Base-by-base conservation (phyloP, 305 asterid species). In the Solanum hybrid region DNA sequence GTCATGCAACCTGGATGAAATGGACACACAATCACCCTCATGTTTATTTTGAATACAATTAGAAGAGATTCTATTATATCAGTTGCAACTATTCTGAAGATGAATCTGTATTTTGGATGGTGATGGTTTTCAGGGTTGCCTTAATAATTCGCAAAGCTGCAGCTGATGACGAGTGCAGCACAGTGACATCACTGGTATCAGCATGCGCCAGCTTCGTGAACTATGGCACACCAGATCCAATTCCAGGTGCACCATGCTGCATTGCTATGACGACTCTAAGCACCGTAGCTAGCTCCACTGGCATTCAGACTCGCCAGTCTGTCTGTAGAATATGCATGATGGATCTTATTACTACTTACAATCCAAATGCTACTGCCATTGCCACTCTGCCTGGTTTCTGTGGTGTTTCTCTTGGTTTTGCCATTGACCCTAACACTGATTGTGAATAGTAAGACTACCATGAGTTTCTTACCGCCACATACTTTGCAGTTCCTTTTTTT, bases 381-480 rank as follows among this genome's bases (percentile, higher is more conserved):
- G 99, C 98, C 89, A 93, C 96, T 64, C 86, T 95, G 88, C 98
- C 99, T 27, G 98, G 98, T 14, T 96, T 96, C 90, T 97, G 99
- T 82, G 98, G 98, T 5, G 96, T 96, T 86, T 94, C 95, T 78
- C 97, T 97, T 36, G 99, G 98, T 81, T 95, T 97, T 94, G 89
- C 94, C 88, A 94, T 95, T 45, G 98, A 94, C 88, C 97, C 98
- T 40, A 94, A 93, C 90, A 94, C 98, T 2, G 98, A 95, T 76
- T 96, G 99, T 71, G 96, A 96, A 91, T 96, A 95, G 97, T 95
- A 94, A 87, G 80, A 42, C 14, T 6, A 3, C 76, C 51, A 36
- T 36, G 5, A 26, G 69, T 36, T 37, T 37, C 10, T 24, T 71
- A n/a, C 15, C 38, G 2, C 79, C 60, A 36, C n/a, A 14, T 66